These are phyloP conservation scores for Penicillium daleae DNA, from an alignment of 495 filamentous ascomycete species.

Conservation along the genomic window DNA sequence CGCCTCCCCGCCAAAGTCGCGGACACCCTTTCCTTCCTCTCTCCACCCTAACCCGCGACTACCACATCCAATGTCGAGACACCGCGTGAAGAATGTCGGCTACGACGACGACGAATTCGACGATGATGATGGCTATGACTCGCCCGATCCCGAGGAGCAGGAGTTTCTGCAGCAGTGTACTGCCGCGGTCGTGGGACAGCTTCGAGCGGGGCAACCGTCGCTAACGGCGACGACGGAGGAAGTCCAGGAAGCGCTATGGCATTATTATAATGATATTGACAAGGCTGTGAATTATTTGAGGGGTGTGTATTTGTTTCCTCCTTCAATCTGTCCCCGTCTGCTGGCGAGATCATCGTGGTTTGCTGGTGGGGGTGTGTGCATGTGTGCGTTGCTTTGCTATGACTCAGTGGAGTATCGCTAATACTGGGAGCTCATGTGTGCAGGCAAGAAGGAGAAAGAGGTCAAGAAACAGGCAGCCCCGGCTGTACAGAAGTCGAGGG, in stretches of 20 bases:
- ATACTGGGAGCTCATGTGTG: neutral
- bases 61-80: slow-evolving; percentile 45
- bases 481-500: slow-evolving; percentile 43
- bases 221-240: slow-evolving; percentile 56
- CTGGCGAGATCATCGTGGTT: neutral
- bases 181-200: slow-evolving; percentile 40
- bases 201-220: slow-evolving; percentile 43
- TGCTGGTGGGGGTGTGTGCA: neutral
- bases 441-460: slow-evolving; percentile 51
- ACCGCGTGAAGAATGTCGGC: slow-evolving; percentile 50
- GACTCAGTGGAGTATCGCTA: slow-evolving; percentile 9
- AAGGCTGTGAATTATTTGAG: slow-evolving; percentile 81
- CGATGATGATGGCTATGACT: slow-evolving; percentile 48
- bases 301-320: slow-evolving; percentile 52
- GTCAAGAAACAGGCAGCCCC: slow-evolving; percentile 42
- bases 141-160: slow-evolving; percentile 49
- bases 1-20: slow-evolving; percentile 8
- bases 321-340: neutral
- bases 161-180: slow-evolving; percentile 47
- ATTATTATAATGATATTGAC: slow-evolving; percentile 92
- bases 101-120: slow-evolving; percentile 51
- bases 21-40: slow-evolving; percentile 10
- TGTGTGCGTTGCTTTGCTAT: slow-evolving; percentile 1
- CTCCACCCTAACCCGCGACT: neutral
- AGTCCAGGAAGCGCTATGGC: slow-evolving; percentile 88